Evolutionary conservation across 768 basidiomycete species (phyloP).

Genomic region (Arthromyces matolae): DNA sequence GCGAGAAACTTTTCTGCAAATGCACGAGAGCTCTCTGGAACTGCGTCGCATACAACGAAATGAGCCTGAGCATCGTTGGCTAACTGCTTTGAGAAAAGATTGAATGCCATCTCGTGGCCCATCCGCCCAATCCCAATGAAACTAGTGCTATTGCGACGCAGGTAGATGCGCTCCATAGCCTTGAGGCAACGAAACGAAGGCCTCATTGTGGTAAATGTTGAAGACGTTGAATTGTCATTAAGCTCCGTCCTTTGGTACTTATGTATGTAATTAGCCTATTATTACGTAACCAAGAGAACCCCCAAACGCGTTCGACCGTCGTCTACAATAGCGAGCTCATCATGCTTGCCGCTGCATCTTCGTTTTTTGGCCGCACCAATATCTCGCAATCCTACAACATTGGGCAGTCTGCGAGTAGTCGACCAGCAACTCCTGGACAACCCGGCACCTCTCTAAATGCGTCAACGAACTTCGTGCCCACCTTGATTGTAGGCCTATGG

Average conservation of each 20-base stretch:
- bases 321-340: too few species aligned
- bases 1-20: slow-evolving; percentile 56
- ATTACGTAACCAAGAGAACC: slow-evolving; percentile 16
- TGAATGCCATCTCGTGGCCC: slow-evolving; percentile 84
- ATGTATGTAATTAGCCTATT: not conserved
- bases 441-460: slow-evolving; percentile 27
- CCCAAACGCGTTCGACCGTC: too few species aligned
- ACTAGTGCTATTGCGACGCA: slow-evolving; percentile 52
- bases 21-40: slow-evolving; percentile 50
- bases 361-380: slow-evolving; percentile 76
- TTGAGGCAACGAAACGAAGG: slow-evolving; percentile 44
- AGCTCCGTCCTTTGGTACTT: slow-evolving; percentile 4
- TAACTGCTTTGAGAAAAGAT: slow-evolving; percentile 75
- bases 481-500: slow-evolving; percentile 83
- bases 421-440: slow-evolving; percentile 49
- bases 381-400: slow-evolving; percentile 81
- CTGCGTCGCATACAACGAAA: slow-evolving; percentile 79
- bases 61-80: slow-evolving; percentile 46
- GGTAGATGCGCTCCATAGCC: slow-evolving; percentile 28
- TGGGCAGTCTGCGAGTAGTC: slow-evolving; percentile 40
- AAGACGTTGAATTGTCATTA: not conserved
- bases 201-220: slow-evolving; percentile 39
- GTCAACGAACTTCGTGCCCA: slow-evolving; percentile 41
- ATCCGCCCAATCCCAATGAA: slow-evolving; percentile 89
- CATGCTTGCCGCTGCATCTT: slow-evolving; percentile 81